Conservation (phyloP, 2,329 filamentous ascomycete genomes). For the Cladophialophora exuberans region DNA sequence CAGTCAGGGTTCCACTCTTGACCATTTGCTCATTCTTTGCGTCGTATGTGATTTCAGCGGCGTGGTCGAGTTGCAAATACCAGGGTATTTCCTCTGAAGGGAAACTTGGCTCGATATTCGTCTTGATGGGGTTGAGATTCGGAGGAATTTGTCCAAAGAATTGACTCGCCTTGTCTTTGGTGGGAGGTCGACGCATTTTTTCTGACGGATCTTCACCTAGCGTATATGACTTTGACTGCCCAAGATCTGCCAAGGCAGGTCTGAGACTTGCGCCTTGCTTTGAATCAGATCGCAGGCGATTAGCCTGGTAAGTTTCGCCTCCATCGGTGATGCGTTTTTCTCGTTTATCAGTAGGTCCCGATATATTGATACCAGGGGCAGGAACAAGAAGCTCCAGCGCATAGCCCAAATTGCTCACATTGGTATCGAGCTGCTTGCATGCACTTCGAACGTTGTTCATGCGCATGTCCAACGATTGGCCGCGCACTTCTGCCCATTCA, state of each 20-base stretch:
- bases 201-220: slow-evolving; percentile 40
- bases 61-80: slow-evolving; percentile 83
- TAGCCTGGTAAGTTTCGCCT: slow-evolving; percentile 55
- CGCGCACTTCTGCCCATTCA: slow-evolving; percentile 92
- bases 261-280: slow-evolving; percentile 46
- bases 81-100: slow-evolving; percentile 76
- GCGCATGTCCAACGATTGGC: slow-evolving; percentile 85
- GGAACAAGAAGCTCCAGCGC: slow-evolving; percentile 78
- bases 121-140: slow-evolving; percentile 33
- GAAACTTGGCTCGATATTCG: slow-evolving; percentile 37
- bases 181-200: slow-evolving; percentile 43
- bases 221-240: slow-evolving; percentile 46
- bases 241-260: slow-evolving; percentile 43
- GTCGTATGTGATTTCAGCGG: slow-evolving; percentile 88
- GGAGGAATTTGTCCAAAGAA: slow-evolving; percentile 53
- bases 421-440: slow-evolving; percentile 79
- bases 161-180: slow-evolving; percentile 51
- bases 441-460: slow-evolving; percentile 78
- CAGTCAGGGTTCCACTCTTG: slow-evolving; percentile 85
- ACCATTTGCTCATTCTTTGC: slow-evolving; percentile 75
- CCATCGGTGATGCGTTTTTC: slow-evolving; percentile 40
- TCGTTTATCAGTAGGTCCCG: slow-evolving; percentile 57
- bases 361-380: slow-evolving; percentile 70
- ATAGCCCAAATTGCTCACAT: slow-evolving; percentile 83
- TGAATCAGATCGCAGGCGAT: slow-evolving; percentile 53